Evolutionary conservation across 2,329 filamentous ascomycete genomes (phyloP).

Genomic region (Diaporthe capsici): DNA sequence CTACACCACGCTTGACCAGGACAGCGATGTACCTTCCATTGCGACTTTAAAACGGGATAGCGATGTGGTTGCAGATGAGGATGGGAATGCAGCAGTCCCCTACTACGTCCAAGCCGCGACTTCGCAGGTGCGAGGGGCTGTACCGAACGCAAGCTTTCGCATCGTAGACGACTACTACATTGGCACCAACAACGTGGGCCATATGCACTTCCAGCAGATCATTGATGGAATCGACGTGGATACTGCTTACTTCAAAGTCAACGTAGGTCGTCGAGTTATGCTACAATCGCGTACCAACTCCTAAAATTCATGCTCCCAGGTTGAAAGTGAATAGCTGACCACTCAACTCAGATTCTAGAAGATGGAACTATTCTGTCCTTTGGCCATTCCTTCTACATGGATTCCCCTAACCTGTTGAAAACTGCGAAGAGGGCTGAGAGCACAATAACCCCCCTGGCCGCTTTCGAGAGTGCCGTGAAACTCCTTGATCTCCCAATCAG

Average conservation of each 20-base stretch:
- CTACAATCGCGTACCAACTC: neutral
- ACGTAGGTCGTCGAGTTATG: neutral
- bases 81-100: neutral
- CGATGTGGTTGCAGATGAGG: neutral
- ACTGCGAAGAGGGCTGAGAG: neutral
- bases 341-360: neutral
- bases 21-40: neutral
- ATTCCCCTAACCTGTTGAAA: neutral
- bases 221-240: neutral
- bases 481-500: neutral
- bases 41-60: neutral
- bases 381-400: neutral
- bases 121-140: neutral
- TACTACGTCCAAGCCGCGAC: neutral
- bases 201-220: neutral
- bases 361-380: neutral
- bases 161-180: neutral
- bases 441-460: neutral
- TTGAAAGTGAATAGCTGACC: neutral
- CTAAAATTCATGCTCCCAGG: neutral
- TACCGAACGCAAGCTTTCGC: neutral
- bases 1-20: conserved; percentile 8
- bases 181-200: neutral
- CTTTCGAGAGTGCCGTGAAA: neutral
- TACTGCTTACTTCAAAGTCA: neutral